phyloP scores from a whole-genome alignment of 305 asterid genomes.

The Fraxinus albicans region DNA sequence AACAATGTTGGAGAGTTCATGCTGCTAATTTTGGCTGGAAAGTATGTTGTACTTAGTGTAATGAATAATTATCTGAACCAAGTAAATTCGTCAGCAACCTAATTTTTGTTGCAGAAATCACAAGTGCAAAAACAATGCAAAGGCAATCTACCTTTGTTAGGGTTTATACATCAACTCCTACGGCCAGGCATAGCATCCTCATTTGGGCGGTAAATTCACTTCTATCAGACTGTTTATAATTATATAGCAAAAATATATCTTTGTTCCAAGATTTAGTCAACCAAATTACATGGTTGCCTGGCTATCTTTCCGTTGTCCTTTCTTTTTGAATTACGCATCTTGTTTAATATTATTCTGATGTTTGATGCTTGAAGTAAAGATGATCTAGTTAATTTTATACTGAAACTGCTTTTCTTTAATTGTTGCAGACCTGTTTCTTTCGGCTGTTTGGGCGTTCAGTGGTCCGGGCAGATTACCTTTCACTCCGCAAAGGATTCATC shows the following conservation, averaged over 20 bases:
- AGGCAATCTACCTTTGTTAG: slow-evolving; percentile 94
- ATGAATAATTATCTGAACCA: background rate
- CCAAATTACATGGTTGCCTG: background rate
- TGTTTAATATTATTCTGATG: slow-evolving; percentile 16
- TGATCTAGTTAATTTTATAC: background rate
- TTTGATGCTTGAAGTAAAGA: background rate
- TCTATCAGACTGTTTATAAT: slow-evolving; percentile 1
- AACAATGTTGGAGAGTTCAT: background rate
- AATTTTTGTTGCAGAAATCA: slow-evolving; percentile 50
- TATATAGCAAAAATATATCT: slow-evolving; percentile 6
- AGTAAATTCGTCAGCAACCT: slow-evolving; percentile 12
- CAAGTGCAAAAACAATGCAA: slow-evolving; percentile 75
- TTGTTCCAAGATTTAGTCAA: background rate
- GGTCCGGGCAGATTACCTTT: slow-evolving; percentile 90
- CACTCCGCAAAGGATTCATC: slow-evolving; percentile 94
- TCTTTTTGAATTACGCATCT: background rate
- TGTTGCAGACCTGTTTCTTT: slow-evolving; percentile 80
- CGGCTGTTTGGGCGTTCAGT: slow-evolving; percentile 92
- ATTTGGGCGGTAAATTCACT: slow-evolving; percentile 81
- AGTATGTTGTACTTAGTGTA: background rate
- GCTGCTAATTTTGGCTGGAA: background rate
- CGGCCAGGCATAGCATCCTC: slow-evolving; percentile 61
- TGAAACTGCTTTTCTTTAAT: background rate
- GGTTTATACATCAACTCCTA: slow-evolving; percentile 80
- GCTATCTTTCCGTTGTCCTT: background rate